Percentiles rank a stretch among this genome's conserved stretches.
Evolutionary conservation across 75 land plant genomes (phyloP).

Genomic region (Pinus taeda): DNA sequence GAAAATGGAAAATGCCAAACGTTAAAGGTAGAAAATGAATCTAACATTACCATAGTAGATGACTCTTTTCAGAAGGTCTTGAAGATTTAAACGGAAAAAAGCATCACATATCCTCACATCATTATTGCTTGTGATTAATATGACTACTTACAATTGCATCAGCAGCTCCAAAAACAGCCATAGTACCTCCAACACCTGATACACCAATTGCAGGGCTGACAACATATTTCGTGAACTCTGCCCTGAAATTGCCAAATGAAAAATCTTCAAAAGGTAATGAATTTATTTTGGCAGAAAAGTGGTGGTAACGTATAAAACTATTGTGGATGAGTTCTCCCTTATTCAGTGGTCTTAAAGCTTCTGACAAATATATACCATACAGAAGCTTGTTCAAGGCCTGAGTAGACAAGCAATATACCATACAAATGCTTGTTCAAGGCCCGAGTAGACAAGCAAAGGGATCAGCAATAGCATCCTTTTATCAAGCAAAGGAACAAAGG

Average conservation of each 20-base stretch:
- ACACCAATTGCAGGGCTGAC: conserved; percentile 78
- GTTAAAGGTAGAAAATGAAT: not conserved
- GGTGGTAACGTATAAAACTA: not conserved
- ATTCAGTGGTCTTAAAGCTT: not conserved
- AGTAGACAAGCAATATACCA: conserved; percentile 75
- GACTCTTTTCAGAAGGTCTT: not conserved
- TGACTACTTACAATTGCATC: conserved; percentile 79
- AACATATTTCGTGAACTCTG: conserved; percentile 72
- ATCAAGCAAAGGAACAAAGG: conserved; percentile 52
- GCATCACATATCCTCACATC: conserved; percentile 45
- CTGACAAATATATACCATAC: conserved; percentile 32
- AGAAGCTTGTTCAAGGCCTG: conserved; percentile 63
- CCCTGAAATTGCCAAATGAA: conserved; percentile 42
- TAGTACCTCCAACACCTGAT: conserved; percentile 87
- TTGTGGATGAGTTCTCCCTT: not conserved
- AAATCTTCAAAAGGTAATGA: not conserved
- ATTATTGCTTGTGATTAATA: conserved; percentile 24
- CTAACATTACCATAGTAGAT: not conserved
- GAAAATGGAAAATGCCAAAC: not conserved
- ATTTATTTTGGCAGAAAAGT: not conserved
- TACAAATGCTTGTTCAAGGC: conserved; percentile 56
- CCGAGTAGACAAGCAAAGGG: conserved; percentile 81
- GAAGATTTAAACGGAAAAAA: not conserved
- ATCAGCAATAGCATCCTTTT: conserved; percentile 72
- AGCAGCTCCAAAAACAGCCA: conserved; percentile 88